Percentiles rank a stretch among this genome's conserved stretches.
phyloP scores from a whole-genome alignment of 441 rosid genomes.

The Erodium chrysanthum region DNA sequence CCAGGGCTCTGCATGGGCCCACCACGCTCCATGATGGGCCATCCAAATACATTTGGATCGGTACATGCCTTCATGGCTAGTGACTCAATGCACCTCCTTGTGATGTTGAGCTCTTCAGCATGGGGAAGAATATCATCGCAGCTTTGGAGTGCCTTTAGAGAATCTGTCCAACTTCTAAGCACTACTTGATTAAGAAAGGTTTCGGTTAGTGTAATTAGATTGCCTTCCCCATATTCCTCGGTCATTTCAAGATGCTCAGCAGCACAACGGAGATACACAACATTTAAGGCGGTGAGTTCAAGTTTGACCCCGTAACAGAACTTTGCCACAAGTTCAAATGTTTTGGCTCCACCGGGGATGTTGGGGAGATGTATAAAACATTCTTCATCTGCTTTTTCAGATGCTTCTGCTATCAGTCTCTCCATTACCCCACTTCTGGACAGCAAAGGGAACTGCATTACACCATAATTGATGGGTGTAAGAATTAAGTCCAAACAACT shows the following conservation, averaged over 20 bases:
- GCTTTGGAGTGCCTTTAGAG: conserved; percentile 67
- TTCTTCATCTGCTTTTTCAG: conserved; percentile 53
- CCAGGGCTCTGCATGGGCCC: conserved; percentile 97
- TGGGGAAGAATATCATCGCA: conserved; percentile 54
- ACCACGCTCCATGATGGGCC: conserved; percentile 87
- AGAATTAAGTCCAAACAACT: background rate
- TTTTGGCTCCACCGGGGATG: conserved; percentile 77
- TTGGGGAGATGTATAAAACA: conserved; percentile 44
- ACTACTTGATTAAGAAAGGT: conserved; percentile 77
- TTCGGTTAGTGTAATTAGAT: conserved; percentile 69
- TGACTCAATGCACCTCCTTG: conserved; percentile 69
- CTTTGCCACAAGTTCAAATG: conserved; percentile 87
- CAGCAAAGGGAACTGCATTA: conserved; percentile 83
- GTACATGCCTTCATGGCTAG: conserved; percentile 64
- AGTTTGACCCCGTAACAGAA: conserved; percentile 97
- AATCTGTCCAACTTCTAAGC: conserved; percentile 78
- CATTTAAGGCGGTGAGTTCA: conserved; percentile 81
- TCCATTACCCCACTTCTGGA: conserved; percentile 94
- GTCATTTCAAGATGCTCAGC: conserved; percentile 90
- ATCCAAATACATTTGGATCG: conserved; percentile 80
- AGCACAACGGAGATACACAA: conserved; percentile 68
- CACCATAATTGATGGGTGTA: conserved; percentile 7
- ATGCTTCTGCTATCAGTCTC: conserved; percentile 63
- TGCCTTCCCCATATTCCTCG: conserved; percentile 84
- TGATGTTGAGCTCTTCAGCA: conserved; percentile 65